A percentile compares a stretch with the other conserved stretches of the same genome.
Conservation (phyloP, 2,329 filamentous ascomycete species). For the Alternaria sp. region DNA sequence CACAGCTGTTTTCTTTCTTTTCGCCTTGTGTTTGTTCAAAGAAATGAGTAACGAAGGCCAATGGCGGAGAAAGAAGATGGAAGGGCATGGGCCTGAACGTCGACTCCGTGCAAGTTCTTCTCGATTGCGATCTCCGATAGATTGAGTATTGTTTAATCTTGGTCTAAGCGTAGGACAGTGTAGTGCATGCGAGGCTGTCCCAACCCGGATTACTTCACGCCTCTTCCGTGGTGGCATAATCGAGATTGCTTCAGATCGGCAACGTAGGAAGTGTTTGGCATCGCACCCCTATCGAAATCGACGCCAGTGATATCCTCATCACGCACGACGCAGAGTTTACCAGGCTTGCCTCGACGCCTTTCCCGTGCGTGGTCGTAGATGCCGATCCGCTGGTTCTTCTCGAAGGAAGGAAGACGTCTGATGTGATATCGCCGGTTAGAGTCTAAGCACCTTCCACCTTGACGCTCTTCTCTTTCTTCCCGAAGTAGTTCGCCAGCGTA, state of each 20-base stretch:
- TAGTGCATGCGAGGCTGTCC: neutral
- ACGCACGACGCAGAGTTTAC: neutral
- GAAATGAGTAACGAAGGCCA: neutral
- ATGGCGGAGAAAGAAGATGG: no score
- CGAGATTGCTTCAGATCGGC: neutral
- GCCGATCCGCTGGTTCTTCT: neutral
- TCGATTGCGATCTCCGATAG: slow-evolving; percentile 1
- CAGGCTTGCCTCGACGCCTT: neutral
- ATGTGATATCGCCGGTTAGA: neutral
- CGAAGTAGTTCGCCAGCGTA: slow-evolving; percentile 43
- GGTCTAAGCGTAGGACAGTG: neutral
- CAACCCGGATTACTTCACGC: slow-evolving; percentile 8
- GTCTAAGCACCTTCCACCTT: slow-evolving; percentile 2
- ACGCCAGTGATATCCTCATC: neutral
- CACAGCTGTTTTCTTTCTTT: neutral
- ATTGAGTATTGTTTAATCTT: slow-evolving; percentile 6
- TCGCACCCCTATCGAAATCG: neutral
- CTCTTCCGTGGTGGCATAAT: slow-evolving; percentile 1
- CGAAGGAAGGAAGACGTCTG: neutral
- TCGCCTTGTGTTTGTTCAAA: neutral
- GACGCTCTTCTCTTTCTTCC: slow-evolving; percentile 12
- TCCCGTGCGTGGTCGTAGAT: neutral
- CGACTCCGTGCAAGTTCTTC: neutral
- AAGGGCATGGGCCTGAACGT: slow-evolving; percentile 6
- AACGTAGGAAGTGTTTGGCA: neutral